A percentile compares a stretch with the other conserved stretches of the same genome.
Evolutionary conservation across 495 filamentous ascomycete species (phyloP).

Genomic region (Coniosporium apollinis): DNA sequence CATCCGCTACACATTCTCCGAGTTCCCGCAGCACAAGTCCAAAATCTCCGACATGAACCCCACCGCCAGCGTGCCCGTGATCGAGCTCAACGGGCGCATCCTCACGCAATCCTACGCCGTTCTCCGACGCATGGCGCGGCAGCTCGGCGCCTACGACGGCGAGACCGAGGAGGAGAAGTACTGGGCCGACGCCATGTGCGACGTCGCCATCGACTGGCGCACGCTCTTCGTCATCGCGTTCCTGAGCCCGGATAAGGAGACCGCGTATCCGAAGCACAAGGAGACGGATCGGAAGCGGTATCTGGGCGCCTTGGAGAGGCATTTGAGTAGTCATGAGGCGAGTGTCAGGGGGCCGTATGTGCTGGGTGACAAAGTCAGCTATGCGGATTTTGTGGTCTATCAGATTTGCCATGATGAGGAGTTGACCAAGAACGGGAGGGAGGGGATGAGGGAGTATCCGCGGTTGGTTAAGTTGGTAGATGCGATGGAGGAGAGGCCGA

Average conservation of each 20-base stretch:
- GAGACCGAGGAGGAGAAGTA: slow-evolving; percentile 27
- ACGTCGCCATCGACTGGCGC: slow-evolving; percentile 24
- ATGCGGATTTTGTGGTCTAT: slow-evolving; percentile 20
- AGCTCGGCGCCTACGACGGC: slow-evolving; percentile 25
- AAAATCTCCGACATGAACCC: slow-evolving; percentile 20
- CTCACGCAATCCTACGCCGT: slow-evolving; percentile 27
- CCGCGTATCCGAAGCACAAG: not conserved
- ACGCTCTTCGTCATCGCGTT: not conserved
- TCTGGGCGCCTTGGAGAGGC: not conserved
- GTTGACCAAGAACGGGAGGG: slow-evolving; percentile 14
- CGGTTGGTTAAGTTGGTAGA: slow-evolving; percentile 17
- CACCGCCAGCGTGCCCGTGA: slow-evolving; percentile 23
- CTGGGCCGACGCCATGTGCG: slow-evolving; percentile 26
- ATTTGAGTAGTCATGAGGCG: not conserved
- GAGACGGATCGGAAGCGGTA: not conserved
- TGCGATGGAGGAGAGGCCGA: slow-evolving; percentile 14
- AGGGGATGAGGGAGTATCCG: slow-evolving; percentile 19
- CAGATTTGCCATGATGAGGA: slow-evolving; percentile 18
- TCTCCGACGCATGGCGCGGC: slow-evolving; percentile 25
- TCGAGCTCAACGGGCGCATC: slow-evolving; percentile 26
- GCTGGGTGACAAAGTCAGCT: slow-evolving; percentile 12
- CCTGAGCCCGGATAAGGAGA: not conserved
- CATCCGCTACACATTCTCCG: slow-evolving; percentile 25
- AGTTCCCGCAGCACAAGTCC: slow-evolving; percentile 21
- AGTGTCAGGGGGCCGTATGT: slow-evolving; percentile 11